Evolutionary conservation across 164 flowering plant species (phyloP).

Genomic region (Pachysandra terminalis): DNA sequence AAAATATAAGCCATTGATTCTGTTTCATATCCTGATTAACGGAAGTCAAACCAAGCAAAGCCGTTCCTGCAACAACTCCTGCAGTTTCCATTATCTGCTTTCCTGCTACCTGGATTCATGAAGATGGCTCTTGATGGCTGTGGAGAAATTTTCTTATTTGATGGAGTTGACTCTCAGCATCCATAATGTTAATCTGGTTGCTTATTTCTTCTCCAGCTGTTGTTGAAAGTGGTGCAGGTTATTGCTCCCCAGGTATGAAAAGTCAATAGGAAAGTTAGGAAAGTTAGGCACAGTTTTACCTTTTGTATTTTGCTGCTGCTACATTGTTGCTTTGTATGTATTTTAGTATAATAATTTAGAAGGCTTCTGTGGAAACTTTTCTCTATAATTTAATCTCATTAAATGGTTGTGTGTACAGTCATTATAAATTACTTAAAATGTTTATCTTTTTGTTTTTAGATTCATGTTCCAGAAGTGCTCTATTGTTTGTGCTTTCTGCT

Average conservation of each 20-base stretch:
- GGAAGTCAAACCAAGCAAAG: background rate
- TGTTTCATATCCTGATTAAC: background rate
- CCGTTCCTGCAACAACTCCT: background rate
- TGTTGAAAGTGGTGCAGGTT: background rate
- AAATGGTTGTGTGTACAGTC: background rate
- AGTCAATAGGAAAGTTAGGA: background rate
- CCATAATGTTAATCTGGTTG: background rate
- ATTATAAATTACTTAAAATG: background rate
- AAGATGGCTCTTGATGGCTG: background rate
- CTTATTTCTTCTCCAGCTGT: background rate
- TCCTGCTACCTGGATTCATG: background rate
- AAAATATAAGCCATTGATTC: background rate
- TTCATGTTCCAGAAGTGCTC: background rate
- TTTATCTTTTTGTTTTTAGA: background rate
- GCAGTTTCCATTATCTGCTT: background rate
- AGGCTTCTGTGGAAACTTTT: background rate
- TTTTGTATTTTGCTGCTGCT: background rate
- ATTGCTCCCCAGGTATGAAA: background rate
- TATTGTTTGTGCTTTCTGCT: background rate
- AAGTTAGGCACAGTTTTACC: background rate
- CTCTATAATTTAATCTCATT: background rate
- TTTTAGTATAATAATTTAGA: constrained; percentile 1
- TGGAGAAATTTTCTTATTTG: background rate
- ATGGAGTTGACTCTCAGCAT: background rate
- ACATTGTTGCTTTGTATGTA: background rate